phyloP scores from a whole-genome alignment of 2,329 filamentous ascomycete species.

The Anisogramma anomala region DNA sequence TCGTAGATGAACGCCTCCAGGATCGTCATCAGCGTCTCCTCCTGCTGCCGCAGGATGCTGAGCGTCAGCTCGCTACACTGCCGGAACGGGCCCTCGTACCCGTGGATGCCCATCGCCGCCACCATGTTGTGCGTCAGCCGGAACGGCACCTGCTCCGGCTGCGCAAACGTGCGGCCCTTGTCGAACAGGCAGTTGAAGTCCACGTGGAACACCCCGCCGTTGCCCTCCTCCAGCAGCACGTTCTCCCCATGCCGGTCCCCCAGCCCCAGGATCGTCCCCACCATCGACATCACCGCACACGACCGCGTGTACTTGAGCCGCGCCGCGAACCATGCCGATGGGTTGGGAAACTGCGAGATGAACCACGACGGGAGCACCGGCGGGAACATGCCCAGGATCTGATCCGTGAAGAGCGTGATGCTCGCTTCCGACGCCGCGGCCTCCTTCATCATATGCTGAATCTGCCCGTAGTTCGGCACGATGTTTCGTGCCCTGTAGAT shows the following conservation, averaged over 20 bases:
- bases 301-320: constrained; percentile 84
- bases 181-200: constrained; percentile 99
- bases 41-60: constrained; percentile 71
- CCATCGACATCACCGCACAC: constrained; percentile 98
- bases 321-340: constrained; percentile 82
- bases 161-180: constrained; percentile 89
- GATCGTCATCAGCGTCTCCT: constrained; percentile 95
- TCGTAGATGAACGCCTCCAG: constrained; percentile 96
- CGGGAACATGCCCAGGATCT: constrained; percentile 56
- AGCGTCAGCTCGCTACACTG: constrained; percentile 84
- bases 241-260: constrained; percentile 97
- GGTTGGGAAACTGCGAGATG: constrained; percentile 85
- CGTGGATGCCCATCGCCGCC: constrained; percentile 89
- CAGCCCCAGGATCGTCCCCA: constrained; percentile 84
- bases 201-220: constrained; percentile 90
- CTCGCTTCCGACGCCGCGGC: constrained; percentile 47
- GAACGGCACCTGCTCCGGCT: constrained; percentile 91
- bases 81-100: constrained; percentile 86
- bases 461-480: constrained; percentile 54
- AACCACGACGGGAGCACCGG: constrained; percentile 91
- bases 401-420: constrained; percentile 58
- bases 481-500: constrained; percentile 69
- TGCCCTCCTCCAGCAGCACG: constrained; percentile 85
- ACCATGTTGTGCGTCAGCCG: constrained; percentile 98
- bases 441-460: constrained; percentile 54